Evolutionary conservation across 2,329 filamentous ascomycete genomes (phyloP).

Genomic region (Cytospora mali): DNA sequence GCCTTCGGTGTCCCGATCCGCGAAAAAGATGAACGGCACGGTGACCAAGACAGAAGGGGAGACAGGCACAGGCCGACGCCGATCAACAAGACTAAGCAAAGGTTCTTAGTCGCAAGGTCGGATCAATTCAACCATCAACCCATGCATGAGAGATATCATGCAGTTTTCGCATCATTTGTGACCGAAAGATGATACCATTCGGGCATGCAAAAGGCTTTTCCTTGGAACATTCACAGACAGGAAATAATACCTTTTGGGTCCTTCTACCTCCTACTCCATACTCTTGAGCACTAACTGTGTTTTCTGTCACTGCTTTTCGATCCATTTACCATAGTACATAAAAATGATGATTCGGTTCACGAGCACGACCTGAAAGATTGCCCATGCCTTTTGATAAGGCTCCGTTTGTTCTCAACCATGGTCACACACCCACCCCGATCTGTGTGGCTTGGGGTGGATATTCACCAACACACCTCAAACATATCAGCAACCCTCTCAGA

Average conservation of each 20-base stretch:
- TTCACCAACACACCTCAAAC: no score
- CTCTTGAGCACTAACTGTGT: no score
- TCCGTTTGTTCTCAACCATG: no score
- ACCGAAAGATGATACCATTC: neutral
- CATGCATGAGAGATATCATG: neutral
- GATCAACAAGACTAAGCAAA: conserved; percentile 36
- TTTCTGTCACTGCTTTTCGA: no score
- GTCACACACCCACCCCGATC: no score
- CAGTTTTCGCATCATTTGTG: neutral
- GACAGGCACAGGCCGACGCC: conserved; percentile 29
- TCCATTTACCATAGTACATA: no score
- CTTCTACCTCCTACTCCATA: conserved; percentile 33
- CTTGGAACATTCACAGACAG: neutral
- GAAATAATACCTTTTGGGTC: neutral
- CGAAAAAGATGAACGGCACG: conserved; percentile 25
- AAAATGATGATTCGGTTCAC: no score
- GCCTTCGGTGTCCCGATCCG: neutral
- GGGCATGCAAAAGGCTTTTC: neutral
- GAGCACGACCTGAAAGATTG: no score
- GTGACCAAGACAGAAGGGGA: conserved; percentile 12
- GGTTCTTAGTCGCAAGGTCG: conserved; percentile 14
- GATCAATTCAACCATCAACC: conserved; percentile 14
- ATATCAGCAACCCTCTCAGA: no score
- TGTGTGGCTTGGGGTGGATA: no score
- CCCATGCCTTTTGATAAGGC: no score